Conservation (phyloP, 257 asterid genomes). For the Lavandula angustifolia region DNA sequence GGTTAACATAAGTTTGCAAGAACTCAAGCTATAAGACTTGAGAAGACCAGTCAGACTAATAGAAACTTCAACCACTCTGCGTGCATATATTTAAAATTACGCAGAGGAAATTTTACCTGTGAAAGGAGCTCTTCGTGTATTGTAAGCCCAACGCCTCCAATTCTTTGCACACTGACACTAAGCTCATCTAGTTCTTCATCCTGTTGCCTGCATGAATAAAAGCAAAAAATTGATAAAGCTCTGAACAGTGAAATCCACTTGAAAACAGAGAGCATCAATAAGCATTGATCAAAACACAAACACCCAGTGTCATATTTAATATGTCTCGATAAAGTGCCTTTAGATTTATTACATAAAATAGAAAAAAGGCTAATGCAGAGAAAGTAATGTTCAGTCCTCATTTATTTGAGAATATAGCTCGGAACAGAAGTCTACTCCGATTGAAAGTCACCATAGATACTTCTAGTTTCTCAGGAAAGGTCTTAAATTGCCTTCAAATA, state of each 20-base stretch:
- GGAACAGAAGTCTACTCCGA: constrained; percentile 5
- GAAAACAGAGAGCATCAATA: constrained; percentile 16
- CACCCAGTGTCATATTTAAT: not conserved
- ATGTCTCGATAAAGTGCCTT: not conserved
- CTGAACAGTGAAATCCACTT: constrained; percentile 15
- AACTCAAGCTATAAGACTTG: not conserved
- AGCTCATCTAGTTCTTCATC: constrained; percentile 86
- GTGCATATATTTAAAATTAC: constrained; percentile 10
- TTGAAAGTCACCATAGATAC: not conserved
- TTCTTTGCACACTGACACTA: constrained; percentile 84
- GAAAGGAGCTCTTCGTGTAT: constrained; percentile 95
- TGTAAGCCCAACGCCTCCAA: constrained; percentile 96
- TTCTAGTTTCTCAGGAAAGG: not conserved
- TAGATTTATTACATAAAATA: not conserved
- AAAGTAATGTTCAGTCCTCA: not conserved
- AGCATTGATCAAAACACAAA: not conserved
- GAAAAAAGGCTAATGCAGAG: not conserved
- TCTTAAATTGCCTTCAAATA: too few relatives aligned
- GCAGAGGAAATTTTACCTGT: constrained; percentile 53
- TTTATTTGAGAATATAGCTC: not conserved
- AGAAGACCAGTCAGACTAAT: constrained; percentile 3
- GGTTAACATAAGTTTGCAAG: constrained; percentile 7
- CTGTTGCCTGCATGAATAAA: constrained; percentile 55
- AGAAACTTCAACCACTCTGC: not conserved
- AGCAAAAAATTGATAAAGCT: constrained; percentile 3